These are phyloP conservation scores for Simmondsia chinensis DNA, from an alignment of 148 eudicot species.

Conservation along the genomic window DNA sequence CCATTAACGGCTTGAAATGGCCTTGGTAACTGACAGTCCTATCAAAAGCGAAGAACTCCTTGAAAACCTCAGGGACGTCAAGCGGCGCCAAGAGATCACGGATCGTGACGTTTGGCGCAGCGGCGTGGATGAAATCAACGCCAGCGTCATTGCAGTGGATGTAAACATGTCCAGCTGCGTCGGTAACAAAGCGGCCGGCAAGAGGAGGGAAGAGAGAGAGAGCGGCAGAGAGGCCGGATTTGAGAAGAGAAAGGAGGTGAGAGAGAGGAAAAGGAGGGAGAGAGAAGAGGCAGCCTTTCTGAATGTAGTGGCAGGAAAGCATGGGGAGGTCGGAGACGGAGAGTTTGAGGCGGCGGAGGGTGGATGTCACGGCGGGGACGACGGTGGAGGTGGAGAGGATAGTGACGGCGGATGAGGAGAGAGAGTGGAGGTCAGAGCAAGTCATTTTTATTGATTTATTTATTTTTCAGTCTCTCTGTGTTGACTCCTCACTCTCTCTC, in stretches of 20 bases:
- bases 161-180: constrained; percentile 32
- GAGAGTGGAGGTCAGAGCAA: constrained; percentile 9
- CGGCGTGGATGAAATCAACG: constrained; percentile 43
- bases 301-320: constrained; percentile 89
- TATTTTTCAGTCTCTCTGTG: neutral
- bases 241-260: constrained; percentile 21
- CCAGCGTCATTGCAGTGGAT: constrained; percentile 54
- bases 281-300: constrained; percentile 57
- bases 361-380: constrained; percentile 28
- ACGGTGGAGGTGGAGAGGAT: constrained; percentile 41
- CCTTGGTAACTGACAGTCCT: constrained; percentile 56
- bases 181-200: constrained; percentile 59
- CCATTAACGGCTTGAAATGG: constrained; percentile 49
- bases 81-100: constrained; percentile 26
- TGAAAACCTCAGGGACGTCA: constrained; percentile 42
- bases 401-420: constrained; percentile 1
- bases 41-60: constrained; percentile 41
- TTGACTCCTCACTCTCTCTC: neutral
- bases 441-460: constrained; percentile 44
- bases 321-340: constrained; percentile 79
- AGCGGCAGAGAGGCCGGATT: constrained; percentile 25
- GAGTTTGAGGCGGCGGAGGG: constrained; percentile 29
- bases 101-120: constrained; percentile 16
- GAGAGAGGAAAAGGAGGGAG: constrained; percentile 13
- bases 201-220: constrained; percentile 62